Evolutionary conservation across 2,329 filamentous ascomycete species (phyloP).

Genomic region (Didymella glomerata): DNA sequence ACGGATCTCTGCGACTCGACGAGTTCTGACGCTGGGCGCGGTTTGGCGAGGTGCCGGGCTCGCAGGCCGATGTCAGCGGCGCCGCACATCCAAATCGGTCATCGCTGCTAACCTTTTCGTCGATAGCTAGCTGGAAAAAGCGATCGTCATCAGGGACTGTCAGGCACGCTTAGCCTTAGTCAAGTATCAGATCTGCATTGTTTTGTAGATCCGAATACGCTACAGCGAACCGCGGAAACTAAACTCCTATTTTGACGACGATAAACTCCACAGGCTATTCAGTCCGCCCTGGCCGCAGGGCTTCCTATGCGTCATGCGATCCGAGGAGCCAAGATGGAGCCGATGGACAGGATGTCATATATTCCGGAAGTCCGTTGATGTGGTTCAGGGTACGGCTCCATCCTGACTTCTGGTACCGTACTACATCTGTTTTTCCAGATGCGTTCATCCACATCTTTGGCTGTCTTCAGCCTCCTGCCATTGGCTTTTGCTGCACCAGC

Average conservation of each 20-base stretch:
- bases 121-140: neutral
- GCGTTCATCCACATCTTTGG: slow-evolving; percentile 22
- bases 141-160: slow-evolving; percentile 3
- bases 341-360: neutral
- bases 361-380: neutral
- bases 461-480: slow-evolving; percentile 24
- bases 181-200: slow-evolving; percentile 1
- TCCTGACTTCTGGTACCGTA: neutral
- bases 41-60: neutral
- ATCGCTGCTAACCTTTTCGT: slow-evolving; percentile 1
- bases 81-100: slow-evolving; percentile 2
- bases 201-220: slow-evolving; percentile 14
- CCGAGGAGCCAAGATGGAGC: neutral
- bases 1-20: neutral
- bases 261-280: neutral
- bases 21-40: slow-evolving; percentile 1
- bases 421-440: slow-evolving; percentile 10
- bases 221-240: neutral
- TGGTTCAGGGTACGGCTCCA: neutral
- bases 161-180: neutral
- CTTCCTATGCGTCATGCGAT: slow-evolving; percentile 6
- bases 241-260: slow-evolving; percentile 1
- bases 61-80: slow-evolving; percentile 11
- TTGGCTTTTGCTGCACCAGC: slow-evolving; percentile 22
- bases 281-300: neutral